Evolutionary conservation across 306 rosid genomes (phyloP).

Genomic region (Urtica urens): DNA sequence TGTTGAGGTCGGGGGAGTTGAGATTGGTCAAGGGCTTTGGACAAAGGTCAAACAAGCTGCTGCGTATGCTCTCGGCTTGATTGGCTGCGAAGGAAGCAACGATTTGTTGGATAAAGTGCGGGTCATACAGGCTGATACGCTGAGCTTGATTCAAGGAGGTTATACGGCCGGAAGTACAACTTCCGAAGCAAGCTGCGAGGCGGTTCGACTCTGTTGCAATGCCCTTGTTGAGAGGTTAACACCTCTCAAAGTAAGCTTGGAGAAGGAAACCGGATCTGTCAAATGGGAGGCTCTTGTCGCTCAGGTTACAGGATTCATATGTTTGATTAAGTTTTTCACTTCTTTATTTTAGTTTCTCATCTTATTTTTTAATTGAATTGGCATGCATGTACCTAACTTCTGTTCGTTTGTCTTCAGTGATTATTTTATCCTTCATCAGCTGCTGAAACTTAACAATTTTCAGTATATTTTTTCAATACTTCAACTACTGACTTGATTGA

Average conservation of each 20-base stretch:
- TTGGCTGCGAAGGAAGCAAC: constrained; percentile 38
- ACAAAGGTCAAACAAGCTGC: constrained; percentile 88
- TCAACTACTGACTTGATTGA: no score
- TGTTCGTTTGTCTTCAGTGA: no score
- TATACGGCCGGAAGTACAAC: constrained; percentile 85
- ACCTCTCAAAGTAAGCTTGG: constrained; percentile 49
- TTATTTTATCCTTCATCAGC: no score
- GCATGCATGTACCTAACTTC: no score
- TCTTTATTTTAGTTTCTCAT: no score
- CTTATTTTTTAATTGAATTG: no score
- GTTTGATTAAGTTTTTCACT: neutral
- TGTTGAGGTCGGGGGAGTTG: constrained; percentile 94
- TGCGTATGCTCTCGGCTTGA: constrained; percentile 54
- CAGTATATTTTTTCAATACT: no score
- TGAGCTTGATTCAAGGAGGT: constrained; percentile 87
- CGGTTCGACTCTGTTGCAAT: constrained; percentile 66
- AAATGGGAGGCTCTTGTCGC: constrained; percentile 64
- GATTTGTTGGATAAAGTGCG: constrained; percentile 51
- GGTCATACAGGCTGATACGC: constrained; percentile 64
- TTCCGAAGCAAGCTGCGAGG: constrained; percentile 88
- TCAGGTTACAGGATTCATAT: constrained; percentile 38
- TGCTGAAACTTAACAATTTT: no score
- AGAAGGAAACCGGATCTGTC: constrained; percentile 42
- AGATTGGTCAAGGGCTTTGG: constrained; percentile 97
- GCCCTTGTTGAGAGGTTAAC: constrained; percentile 64